Evolutionary conservation across 1,139 yeast genomes (phyloP).

Genomic region (Debaryomyces singareniensis): DNA sequence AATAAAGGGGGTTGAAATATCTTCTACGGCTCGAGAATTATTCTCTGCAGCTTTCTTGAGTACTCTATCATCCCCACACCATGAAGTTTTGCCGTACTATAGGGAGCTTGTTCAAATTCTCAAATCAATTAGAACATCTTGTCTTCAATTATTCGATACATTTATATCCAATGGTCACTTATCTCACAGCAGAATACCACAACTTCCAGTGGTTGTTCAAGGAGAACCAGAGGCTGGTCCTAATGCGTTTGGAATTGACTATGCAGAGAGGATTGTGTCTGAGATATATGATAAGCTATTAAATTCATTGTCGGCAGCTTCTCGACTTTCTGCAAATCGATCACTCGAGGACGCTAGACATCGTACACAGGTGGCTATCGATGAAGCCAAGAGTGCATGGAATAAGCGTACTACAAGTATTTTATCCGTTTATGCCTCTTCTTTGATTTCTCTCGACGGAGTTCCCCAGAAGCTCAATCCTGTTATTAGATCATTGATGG

Average conservation of each 20-base stretch:
- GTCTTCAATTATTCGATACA: constrained; percentile 73
- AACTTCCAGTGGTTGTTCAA: constrained; percentile 80
- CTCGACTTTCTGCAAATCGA: constrained; percentile 65
- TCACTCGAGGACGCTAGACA: constrained; percentile 76
- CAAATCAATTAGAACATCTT: constrained; percentile 80
- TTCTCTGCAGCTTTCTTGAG: constrained; percentile 26
- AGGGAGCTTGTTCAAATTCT: constrained; percentile 85
- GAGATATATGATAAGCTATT: constrained; percentile 64
- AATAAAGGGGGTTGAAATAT: constrained; percentile 10
- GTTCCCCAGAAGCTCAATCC: constrained; percentile 87
- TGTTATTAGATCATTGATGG: constrained; percentile 86
- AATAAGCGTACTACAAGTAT: constrained; percentile 56
- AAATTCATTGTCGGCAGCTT: constrained; percentile 60
- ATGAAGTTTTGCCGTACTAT: constrained; percentile 46
- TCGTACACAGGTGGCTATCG: constrained; percentile 59
- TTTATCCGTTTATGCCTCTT: constrained; percentile 70
- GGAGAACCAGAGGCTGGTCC: constrained; percentile 96
- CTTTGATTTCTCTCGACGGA: constrained; percentile 54
- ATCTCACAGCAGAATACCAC: constrained; percentile 72
- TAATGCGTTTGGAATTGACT: constrained; percentile 77
- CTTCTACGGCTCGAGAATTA: constrained; percentile 12
- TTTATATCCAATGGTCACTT: constrained; percentile 74
- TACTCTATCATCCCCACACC: constrained; percentile 37
- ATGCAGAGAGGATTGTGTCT: constrained; percentile 64
- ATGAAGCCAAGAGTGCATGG: constrained; percentile 57